Base-by-base conservation (phyloP, 2,329 filamentous ascomycete species). In the Colletotrichum phormii region DNA sequence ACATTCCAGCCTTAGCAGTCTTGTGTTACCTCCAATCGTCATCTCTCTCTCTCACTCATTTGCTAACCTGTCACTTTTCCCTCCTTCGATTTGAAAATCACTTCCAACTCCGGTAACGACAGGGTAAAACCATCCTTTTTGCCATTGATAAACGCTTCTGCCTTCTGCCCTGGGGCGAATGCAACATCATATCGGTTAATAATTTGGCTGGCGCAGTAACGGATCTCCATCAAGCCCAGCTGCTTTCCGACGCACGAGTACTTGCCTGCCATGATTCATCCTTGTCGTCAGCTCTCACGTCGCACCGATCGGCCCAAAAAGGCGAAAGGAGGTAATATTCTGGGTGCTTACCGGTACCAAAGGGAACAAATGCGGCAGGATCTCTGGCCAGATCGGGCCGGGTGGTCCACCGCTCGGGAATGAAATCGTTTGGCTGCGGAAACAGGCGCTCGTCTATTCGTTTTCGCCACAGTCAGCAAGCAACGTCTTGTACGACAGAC, bases 221-320 rank as follows among this genome's bases (percentile, higher is more conserved):
- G 72, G 24, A 81, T 53, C 65, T 82, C 80, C 77, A 82, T 80
- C 49, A 84, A 72, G 0, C 77, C 82, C 1, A 84, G 75, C 67
- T 80, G 78, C 68, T 82, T 83, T 1, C 82, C 82, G 1, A 80
- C 79, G 53, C 82, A 83, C 5, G 79, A 79, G 60, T 80, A 80
- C 1, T 75, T 77, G 3, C 81, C 81, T 81, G 22, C 2, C 9
- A 11, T 8, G 11, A 15, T 5, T n/a, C 15, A 29, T 15, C 31
- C 42, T 49, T 49, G 42, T 31, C 22, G 22, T 64, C 49, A 64
- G 62, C 49, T 55, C 49, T n/a, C n/a, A 29, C 5, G 9, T 12
- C n/a, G 8, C 51, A 22, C 29, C 22, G 26, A 35, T 33, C 26
- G 15, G 18, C n/a, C 22, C 33, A 29, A 12, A 13, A 22, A 9